Conservation (phyloP, 108 stramenopile genomes). For the Cyclostephanos tholiformis region DNA sequence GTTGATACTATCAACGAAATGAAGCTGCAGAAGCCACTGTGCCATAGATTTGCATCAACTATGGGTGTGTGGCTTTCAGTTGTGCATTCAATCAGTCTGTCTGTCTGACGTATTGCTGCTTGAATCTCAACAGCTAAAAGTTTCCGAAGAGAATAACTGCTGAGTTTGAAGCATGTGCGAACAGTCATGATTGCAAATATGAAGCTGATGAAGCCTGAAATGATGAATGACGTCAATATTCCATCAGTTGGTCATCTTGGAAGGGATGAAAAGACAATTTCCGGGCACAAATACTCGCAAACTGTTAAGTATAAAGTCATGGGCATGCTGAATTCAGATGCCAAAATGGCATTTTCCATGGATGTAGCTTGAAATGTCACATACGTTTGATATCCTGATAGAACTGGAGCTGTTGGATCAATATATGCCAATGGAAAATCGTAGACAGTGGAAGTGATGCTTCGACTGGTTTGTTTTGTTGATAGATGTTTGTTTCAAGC, state of each 20-base stretch:
- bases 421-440: too few species aligned
- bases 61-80: neutral
- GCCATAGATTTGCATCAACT: too few species aligned
- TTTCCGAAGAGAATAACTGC: neutral
- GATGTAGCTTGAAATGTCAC: too few species aligned
- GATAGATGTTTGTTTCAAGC: too few species aligned
- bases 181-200: neutral
- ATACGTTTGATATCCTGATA: too few species aligned
- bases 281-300: neutral
- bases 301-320: neutral
- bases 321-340: neutral
- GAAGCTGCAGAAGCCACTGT: too few species aligned
- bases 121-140: neutral
- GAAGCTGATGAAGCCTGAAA: neutral
- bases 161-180: neutral
- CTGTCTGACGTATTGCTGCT: neutral
- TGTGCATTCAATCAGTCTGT: neutral
- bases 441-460: too few species aligned
- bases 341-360: too few species aligned
- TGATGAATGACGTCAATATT: neutral
- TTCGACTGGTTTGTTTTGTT: too few species aligned
- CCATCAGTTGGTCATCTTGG: neutral
- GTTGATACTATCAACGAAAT: too few species aligned
- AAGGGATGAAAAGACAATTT: neutral
- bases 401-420: too few species aligned